These are phyloP conservation scores for Dactylis glomerata DNA, from an alignment of 176 grass and related monocot species.

Conservation along the genomic window DNA sequence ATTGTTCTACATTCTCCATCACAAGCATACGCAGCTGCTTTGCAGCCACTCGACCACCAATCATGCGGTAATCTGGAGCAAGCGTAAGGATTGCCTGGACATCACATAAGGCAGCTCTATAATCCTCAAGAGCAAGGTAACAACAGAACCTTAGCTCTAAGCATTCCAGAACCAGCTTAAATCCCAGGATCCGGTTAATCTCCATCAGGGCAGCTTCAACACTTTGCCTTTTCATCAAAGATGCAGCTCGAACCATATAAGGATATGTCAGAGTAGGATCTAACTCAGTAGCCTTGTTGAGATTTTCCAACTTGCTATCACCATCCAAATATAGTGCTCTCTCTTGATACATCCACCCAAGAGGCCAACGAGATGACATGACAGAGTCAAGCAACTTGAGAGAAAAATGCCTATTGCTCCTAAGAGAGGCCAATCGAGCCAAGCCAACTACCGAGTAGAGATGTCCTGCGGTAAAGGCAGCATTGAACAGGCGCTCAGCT, in stretches of 20 bases:
- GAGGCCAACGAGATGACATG: constrained; percentile 75
- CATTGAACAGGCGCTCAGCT: constrained; percentile 75
- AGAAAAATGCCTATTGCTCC: constrained; percentile 83
- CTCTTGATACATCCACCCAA: constrained; percentile 99
- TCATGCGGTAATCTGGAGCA: constrained; percentile 85
- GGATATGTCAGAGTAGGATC: constrained; percentile 92
- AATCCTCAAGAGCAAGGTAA: constrained; percentile 85
- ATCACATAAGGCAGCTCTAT: constrained; percentile 82
- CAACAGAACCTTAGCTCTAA: constrained; percentile 95
- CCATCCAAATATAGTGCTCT: constrained; percentile 79
- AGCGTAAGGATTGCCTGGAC: constrained; percentile 88
- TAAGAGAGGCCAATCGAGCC: constrained; percentile 66
- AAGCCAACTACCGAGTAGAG: constrained; percentile 83
- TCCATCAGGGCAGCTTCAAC: constrained; percentile 82
- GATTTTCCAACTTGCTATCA: constrained; percentile 82
- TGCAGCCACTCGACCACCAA: constrained; percentile 77
- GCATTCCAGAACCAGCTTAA: constrained; percentile 83
- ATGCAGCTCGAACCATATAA: constrained; percentile 90
- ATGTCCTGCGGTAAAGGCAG: constrained; percentile 75
- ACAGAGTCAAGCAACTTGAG: constrained; percentile 86
- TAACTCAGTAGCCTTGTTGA: constrained; percentile 82
- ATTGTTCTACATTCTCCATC: constrained; percentile 88
- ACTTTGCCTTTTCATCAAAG: constrained; percentile 62
- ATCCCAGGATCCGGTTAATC: constrained; percentile 86
- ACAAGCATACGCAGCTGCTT: constrained; percentile 83